Conservation (phyloP, 768 basidiomycete genomes). For the Naganishia randhawae region DNA sequence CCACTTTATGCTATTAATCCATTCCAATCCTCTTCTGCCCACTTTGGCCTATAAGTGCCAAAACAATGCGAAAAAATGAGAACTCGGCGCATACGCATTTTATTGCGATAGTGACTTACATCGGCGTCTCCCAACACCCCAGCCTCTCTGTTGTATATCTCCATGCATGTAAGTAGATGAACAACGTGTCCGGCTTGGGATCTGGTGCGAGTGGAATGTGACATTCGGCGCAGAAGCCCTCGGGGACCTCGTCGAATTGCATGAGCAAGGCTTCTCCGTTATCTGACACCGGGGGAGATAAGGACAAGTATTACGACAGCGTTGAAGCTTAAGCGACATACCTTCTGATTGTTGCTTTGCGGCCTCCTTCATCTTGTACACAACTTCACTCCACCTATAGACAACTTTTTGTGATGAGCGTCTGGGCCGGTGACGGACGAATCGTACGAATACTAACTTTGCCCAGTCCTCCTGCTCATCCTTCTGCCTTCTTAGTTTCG, state of each 20-base stretch:
- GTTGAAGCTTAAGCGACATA: background rate
- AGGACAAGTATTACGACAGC: background rate
- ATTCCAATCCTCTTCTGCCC: conserved; percentile 60
- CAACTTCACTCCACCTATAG: conserved; percentile 50
- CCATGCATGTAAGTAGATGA: conserved; percentile 91
- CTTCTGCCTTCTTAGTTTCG: conserved; percentile 46
- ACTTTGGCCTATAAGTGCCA: conserved; percentile 63
- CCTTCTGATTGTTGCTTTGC: conserved; percentile 30
- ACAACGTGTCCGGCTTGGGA: conserved; percentile 83
- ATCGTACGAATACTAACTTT: conserved; percentile 35
- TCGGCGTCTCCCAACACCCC: conserved; percentile 40
- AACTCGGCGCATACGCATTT: background rate
- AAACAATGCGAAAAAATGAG: background rate
- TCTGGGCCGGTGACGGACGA: background rate
- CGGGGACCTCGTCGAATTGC: conserved; percentile 37
- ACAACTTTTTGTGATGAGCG: background rate
- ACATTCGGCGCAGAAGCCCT: conserved; percentile 77
- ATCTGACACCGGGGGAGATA: background rate
- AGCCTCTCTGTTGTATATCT: conserved; percentile 54
- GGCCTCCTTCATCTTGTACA: conserved; percentile 45
- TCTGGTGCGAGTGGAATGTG: conserved; percentile 90
- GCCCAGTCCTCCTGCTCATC: conserved; percentile 52
- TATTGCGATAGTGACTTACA: conserved; percentile 52
- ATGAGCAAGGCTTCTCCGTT: conserved; percentile 3
- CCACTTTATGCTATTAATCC: conserved; percentile 33